Percentiles rank a stretch among this genome's conserved stretches.
These are phyloP conservation scores for Uronychia setigera DNA, from an alignment of 73 alveolate genomes.

Conservation along the genomic window DNA sequence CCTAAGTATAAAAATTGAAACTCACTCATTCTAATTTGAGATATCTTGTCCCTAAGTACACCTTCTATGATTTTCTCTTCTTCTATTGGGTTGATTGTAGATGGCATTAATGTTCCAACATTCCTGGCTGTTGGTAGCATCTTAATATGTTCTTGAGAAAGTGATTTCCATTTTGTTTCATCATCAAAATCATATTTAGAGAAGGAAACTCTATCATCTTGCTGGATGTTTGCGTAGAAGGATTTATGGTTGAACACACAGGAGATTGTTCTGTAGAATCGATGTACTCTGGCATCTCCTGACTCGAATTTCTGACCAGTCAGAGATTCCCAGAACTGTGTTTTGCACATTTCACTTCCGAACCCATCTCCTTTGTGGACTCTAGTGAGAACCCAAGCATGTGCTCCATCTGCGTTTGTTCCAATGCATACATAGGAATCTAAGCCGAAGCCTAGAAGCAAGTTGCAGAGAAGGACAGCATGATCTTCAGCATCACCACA, in stretches of 20 bases:
- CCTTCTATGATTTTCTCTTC: constrained; percentile 70
- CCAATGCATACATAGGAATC: constrained; percentile 80
- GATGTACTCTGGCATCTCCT: constrained; percentile 78
- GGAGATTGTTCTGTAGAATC: constrained; percentile 75
- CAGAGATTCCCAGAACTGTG: constrained; percentile 73
- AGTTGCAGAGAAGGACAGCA: constrained; percentile 69
- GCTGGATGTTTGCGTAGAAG: constrained; percentile 72
- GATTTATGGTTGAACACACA: constrained; percentile 63
- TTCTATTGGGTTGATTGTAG: constrained; percentile 16
- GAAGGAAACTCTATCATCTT: constrained; percentile 72
- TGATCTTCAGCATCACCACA: constrained; percentile 86
- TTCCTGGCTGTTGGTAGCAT: constrained; percentile 47
- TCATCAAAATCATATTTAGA: constrained; percentile 69
- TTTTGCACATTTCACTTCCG: constrained; percentile 23
- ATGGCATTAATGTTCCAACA: constrained; percentile 43
- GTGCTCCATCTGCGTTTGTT: constrained; percentile 75
- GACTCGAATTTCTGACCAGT: constrained; percentile 76
- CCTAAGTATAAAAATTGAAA: neutral
- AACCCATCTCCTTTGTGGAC: constrained; percentile 5
- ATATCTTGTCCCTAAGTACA: constrained; percentile 49
- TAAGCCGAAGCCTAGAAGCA: constrained; percentile 78
- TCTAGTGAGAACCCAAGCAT: constrained; percentile 78
- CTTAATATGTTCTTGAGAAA: constrained; percentile 46
- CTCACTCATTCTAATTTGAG: constrained; percentile 29
- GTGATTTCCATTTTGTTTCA: constrained; percentile 75